These are phyloP conservation scores for Podila minutissima DNA, from an alignment of 192 early-diverging fungal genomes.

Conservation along the genomic window DNA sequence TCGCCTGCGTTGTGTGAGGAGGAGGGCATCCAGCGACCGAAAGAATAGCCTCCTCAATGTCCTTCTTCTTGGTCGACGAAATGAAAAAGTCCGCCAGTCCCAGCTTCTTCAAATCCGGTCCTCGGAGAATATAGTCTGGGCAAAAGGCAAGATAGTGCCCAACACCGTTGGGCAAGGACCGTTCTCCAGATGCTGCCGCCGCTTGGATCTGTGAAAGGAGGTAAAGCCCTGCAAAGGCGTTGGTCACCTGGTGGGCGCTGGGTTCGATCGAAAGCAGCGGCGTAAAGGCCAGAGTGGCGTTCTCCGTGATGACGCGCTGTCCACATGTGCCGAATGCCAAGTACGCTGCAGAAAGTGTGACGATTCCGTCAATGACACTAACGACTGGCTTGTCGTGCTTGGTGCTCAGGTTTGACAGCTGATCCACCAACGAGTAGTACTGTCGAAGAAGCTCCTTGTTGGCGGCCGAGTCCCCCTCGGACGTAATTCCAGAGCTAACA, in stretches of 20 bases:
- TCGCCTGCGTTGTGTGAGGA: conserved; percentile 52
- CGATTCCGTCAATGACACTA: conserved; percentile 50
- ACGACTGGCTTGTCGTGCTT: conserved; percentile 35
- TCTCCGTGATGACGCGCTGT: conserved; percentile 57
- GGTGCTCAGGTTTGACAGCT: not conserved
- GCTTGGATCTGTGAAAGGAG: conserved; percentile 25
- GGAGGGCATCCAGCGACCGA: conserved; percentile 57
- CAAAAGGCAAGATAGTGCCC: conserved; percentile 54
- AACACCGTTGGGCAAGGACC: conserved; percentile 38
- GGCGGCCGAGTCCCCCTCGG: conserved; percentile 3
- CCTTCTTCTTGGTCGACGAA: conserved; percentile 52
- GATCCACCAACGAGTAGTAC: conserved; percentile 39
- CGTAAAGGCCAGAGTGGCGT: conserved; percentile 49
- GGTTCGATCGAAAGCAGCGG: conserved; percentile 3
- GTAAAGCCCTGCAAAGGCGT: conserved; percentile 38
- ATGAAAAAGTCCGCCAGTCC: conserved; percentile 60
- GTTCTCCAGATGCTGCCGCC: conserved; percentile 9
- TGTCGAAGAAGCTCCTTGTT: conserved; percentile 23
- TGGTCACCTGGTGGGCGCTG: conserved; percentile 7
- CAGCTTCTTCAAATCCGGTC: conserved; percentile 55
- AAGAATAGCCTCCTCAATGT: conserved; percentile 46
- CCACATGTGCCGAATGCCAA: conserved; percentile 37
- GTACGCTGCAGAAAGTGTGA: conserved; percentile 47
- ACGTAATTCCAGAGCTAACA: conserved; percentile 15
- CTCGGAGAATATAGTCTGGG: conserved; percentile 54